Evolutionary conservation across 129 eudicot species (phyloP).

Genomic region (Artemisia annua): DNA sequence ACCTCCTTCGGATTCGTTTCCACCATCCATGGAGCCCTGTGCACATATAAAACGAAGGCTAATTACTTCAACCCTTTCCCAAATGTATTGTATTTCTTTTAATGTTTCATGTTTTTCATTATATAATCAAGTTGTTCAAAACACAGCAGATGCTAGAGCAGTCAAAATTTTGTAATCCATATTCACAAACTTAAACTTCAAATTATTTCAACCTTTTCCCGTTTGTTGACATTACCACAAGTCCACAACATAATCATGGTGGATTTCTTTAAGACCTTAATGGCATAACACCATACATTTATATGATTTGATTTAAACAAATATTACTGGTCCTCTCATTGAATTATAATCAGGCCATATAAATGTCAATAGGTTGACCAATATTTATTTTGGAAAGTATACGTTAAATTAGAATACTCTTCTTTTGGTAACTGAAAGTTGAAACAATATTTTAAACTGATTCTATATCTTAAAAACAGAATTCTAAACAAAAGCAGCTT

Average conservation of each 20-base stretch:
- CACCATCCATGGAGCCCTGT: constrained; percentile 99
- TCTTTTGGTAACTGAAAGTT: too few relatives aligned
- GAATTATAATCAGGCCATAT: background rate
- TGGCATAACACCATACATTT: background rate
- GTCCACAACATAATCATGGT: too few relatives aligned
- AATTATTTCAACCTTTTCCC: background rate
- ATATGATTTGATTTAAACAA: constrained; percentile 9
- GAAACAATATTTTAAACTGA: too few relatives aligned
- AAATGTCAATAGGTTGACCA: background rate
- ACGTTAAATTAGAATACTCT: too few relatives aligned
- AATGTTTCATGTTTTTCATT: background rate
- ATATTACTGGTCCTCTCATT: background rate
- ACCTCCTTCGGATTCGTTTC: constrained; percentile 87
- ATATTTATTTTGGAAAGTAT: too few relatives aligned
- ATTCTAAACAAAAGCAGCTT: too few relatives aligned
- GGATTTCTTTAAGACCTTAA: background rate
- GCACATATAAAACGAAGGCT: background rate
- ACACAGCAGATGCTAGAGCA: background rate
- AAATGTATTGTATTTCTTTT: background rate
- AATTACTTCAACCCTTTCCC: background rate
- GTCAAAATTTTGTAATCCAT: background rate
- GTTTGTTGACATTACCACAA: background rate
- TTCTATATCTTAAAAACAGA: too few relatives aligned
- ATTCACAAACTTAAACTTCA: background rate
- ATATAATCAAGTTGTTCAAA: background rate